A percentile compares a stretch with the other conserved stretches of the same genome.
These are phyloP conservation scores for Ogataea minuta DNA, from an alignment of 805 yeast species.

Conservation along the genomic window DNA sequence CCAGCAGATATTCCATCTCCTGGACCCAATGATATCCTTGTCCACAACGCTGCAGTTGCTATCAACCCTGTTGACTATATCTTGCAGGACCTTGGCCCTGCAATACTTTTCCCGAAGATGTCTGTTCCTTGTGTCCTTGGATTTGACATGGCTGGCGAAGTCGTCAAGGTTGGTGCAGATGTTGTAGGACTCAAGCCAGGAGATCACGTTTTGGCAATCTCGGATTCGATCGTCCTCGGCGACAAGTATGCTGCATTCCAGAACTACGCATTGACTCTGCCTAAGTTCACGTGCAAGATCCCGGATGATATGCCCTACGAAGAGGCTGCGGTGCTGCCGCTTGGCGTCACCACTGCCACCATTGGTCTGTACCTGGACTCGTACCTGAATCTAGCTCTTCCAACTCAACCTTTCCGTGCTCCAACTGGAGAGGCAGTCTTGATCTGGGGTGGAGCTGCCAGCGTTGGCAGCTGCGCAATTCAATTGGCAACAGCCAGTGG, in stretches of 20 bases:
- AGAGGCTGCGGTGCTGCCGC: constrained; percentile 12
- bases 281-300: background rate
- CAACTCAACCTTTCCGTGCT: background rate
- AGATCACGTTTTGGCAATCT: constrained; percentile 10
- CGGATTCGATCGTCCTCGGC: background rate
- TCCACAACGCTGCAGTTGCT: background rate
- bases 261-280: background rate
- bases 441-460: constrained; percentile 14
- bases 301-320: constrained; percentile 7
- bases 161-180: constrained; percentile 10
- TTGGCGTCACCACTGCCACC: constrained; percentile 6
- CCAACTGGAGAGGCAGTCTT: constrained; percentile 7
- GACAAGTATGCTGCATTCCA: constrained; percentile 8
- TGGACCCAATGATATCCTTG: background rate
- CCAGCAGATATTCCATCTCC: background rate
- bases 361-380: constrained; percentile 3
- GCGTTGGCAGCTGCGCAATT: constrained; percentile 16
- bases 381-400: constrained; percentile 3
- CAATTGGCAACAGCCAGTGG: constrained; percentile 15
- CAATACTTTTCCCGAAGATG: background rate
- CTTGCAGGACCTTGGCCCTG: background rate
- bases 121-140: constrained; percentile 5
- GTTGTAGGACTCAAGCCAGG: constrained; percentile 12
- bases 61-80: background rate
- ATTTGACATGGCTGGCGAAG: constrained; percentile 11